Evolutionary conservation across 768 basidiomycete genomes (phyloP).

Genomic region (Rhodotorula kratochvilovae): DNA sequence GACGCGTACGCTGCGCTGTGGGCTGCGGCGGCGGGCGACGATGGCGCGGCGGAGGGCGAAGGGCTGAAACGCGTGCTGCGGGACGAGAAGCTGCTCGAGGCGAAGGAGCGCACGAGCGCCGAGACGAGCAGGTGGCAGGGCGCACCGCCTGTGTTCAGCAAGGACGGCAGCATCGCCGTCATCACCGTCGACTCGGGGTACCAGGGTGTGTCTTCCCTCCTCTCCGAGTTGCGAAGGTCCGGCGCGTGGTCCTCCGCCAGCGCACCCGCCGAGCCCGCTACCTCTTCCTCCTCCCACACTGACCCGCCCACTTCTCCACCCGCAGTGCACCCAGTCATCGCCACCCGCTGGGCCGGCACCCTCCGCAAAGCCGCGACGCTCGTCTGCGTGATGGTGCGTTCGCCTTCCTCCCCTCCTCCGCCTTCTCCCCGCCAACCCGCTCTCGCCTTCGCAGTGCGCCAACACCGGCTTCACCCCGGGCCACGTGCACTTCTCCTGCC

Average conservation of each 20-base stretch:
- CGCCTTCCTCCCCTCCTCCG: slow-evolving; percentile 29
- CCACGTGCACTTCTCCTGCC: slow-evolving; percentile 28
- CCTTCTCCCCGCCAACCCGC: slow-evolving; percentile 45
- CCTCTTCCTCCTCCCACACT: not conserved
- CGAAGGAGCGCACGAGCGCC: slow-evolving; percentile 25
- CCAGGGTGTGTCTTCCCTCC: slow-evolving; percentile 44
- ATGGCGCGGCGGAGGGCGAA: slow-evolving; percentile 5
- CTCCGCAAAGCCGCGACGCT: slow-evolving; percentile 45
- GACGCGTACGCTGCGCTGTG: slow-evolving; percentile 50
- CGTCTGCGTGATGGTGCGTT: slow-evolving; percentile 34
- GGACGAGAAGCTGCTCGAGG: slow-evolving; percentile 12
- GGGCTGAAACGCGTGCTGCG: slow-evolving; percentile 13
- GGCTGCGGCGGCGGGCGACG: slow-evolving; percentile 33
- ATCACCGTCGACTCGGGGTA: slow-evolving; percentile 51
- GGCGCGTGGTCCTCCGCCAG: no score
- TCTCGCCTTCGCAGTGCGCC: slow-evolving; percentile 51
- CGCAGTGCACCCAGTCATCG: slow-evolving; percentile 52
- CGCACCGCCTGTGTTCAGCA: slow-evolving; percentile 51
- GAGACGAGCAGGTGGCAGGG: slow-evolving; percentile 37
- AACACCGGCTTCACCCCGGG: slow-evolving; percentile 45
- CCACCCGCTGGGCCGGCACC: slow-evolving; percentile 53
- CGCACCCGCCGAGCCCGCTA: not conserved
- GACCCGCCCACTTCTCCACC: no score
- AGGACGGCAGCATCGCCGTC: slow-evolving; percentile 53
- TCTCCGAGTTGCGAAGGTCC: no score